A percentile compares a stretch with the other conserved stretches of the same genome.
These are phyloP conservation scores for Stygiomarasmius scandens DNA, from an alignment of 1,284 basidiomycete genomes.

Conservation along the genomic window DNA sequence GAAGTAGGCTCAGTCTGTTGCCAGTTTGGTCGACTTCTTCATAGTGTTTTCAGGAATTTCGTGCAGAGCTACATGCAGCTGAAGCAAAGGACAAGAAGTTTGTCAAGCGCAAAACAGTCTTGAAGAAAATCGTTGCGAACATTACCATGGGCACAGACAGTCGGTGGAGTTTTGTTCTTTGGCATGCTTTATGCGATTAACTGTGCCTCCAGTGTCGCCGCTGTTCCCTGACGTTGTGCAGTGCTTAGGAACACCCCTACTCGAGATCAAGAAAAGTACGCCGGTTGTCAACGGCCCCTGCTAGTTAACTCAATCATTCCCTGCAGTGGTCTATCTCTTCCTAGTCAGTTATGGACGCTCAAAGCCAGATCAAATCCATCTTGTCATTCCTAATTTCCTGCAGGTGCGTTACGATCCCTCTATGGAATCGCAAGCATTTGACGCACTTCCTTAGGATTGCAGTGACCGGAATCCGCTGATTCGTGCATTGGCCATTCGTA, in stretches of 20 bases:
- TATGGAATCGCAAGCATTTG: too few relatives aligned
- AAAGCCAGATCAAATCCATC: slow-evolving; percentile 86
- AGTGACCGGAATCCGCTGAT: slow-evolving; percentile 91
- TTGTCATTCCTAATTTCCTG: slow-evolving; percentile 89
- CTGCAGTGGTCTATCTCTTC: slow-evolving; percentile 90
- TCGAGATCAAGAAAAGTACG: slow-evolving; percentile 99
- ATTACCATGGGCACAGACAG: slow-evolving; percentile 97
- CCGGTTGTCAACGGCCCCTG: slow-evolving; percentile 11
- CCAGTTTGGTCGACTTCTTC: slow-evolving; percentile 10
- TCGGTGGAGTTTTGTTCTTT: slow-evolving; percentile 47
- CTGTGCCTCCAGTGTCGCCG: slow-evolving; percentile 76
- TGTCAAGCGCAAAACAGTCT: slow-evolving; percentile 83
- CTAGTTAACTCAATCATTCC: slow-evolving; percentile 11
- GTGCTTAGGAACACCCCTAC: slow-evolving; percentile 83
- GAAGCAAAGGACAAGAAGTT: slow-evolving; percentile 95
- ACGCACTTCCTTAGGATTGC: slow-evolving; percentile 70
- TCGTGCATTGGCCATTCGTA: slow-evolving; percentile 90
- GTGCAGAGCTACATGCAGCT: slow-evolving; percentile 85
- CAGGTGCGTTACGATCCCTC: slow-evolving; percentile 52
- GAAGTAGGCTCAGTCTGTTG: slow-evolving; percentile 57
- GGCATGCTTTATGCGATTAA: slow-evolving; percentile 27
- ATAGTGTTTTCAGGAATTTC: slow-evolving; percentile 64
- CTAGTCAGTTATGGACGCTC: slow-evolving; percentile 90
- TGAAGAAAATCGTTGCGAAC: slow-evolving; percentile 96
- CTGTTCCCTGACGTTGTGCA: slow-evolving; percentile 90